phyloP scores from a whole-genome alignment of 768 basidiomycete genomes.

The Mrakia frigida region DNA sequence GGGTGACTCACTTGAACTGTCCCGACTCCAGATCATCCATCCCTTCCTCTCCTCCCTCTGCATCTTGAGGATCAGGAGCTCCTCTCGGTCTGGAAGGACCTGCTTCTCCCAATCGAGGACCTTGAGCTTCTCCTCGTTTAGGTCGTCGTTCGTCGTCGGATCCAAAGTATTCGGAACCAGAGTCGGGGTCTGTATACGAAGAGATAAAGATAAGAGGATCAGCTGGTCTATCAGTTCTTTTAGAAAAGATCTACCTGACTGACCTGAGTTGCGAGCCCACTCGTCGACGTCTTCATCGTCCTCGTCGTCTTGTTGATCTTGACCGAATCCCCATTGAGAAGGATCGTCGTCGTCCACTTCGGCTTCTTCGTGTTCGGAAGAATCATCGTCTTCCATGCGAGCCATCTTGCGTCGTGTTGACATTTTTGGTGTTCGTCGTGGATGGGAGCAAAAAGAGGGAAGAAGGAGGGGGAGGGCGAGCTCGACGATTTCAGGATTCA shows the following conservation, averaged over 20 bases:
- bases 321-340: neutral
- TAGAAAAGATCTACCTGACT: neutral
- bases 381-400: neutral
- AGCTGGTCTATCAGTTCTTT: neutral
- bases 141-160: constrained; percentile 11
- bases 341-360: neutral
- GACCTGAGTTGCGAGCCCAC: neutral
- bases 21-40: constrained; percentile 13
- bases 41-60: neutral
- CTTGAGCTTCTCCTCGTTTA: neutral
- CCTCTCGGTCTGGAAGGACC: neutral
- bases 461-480: too few relatives aligned
- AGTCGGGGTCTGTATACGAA: constrained; percentile 4
- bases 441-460: neutral
- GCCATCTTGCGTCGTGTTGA: neutral
- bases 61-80: neutral
- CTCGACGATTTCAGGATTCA: too few relatives aligned
- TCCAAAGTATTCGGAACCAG: constrained; percentile 13
- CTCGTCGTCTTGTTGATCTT: neutral
- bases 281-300: constrained; percentile 11
- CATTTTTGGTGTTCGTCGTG: neutral
- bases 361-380: neutral
- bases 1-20: constrained; percentile 5
- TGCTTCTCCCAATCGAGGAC: constrained; percentile 6
- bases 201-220: neutral